Base-by-base conservation (phyloP, 352 stramenopile genomes). In the Pythium dissotocum region DNA sequence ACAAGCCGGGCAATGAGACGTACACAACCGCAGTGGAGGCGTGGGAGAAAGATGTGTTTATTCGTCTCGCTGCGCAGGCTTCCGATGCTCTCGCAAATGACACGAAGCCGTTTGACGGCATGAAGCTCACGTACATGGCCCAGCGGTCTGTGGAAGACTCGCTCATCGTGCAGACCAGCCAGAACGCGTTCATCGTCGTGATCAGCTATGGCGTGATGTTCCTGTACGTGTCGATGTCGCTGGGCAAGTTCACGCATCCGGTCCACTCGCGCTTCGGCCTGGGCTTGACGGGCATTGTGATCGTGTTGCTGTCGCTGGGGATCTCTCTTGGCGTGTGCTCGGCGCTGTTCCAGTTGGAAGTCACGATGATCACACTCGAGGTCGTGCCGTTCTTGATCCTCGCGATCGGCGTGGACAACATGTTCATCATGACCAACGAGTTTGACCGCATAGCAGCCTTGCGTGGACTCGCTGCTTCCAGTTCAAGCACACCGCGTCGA, bases 121-220 rank as follows among this genome's bases (percentile, higher is more conserved):
- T 97, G 80, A 78, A 82, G 70, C 77, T 96, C 40, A 79, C 80
- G 28, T 95, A 88, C 76, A 96, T 97, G 88, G 89, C 89, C 9
- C 72, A 95, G 72, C 82, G 90, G 26, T 96, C 87, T 3, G 76
- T 97, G 40, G 77, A 85, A 14, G 90, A 97, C 63, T 91, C 86
- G 57, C 74, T 97, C 5, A 65, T 80, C 13, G 83, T 95, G n/a
- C 88, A 97, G 65, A 95, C 86, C 24, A 83, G 79, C 26, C 85
- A 97, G 60, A 97, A 97, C 65, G 85, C 87, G 4, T 96, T 95
- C 68, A 86, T 97, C 48, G 87, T 97, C 28, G 77, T 83, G 1
- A 67, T 94, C n/a, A 94, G 82, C 62, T 97, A 97, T 67, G 24
- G 87, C n/a, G 83, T 91, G 32, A 97, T 97, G 90, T 97, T 97